Evolutionary conservation across 129 eudicot species (phyloP).

Genomic region (Escallonia herrerae): DNA sequence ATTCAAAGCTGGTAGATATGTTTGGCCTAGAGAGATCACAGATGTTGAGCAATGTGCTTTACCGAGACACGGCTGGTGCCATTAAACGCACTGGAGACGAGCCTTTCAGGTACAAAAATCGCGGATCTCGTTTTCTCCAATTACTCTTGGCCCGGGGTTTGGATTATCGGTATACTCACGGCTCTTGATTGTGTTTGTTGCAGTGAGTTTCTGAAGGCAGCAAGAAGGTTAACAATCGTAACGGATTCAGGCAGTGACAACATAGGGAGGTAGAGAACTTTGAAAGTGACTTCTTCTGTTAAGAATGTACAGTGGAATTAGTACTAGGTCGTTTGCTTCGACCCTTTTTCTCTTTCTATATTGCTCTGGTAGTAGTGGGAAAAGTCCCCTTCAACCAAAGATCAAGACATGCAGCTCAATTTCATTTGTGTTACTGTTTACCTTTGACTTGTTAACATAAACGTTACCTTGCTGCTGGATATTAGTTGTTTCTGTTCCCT

Average conservation of each 20-base stretch:
- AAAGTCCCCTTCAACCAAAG: slow-evolving; percentile 20
- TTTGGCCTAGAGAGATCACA: slow-evolving; percentile 50
- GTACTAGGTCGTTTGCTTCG: slow-evolving; percentile 13
- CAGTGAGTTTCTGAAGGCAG: slow-evolving; percentile 68
- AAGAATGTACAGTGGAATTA: slow-evolving; percentile 38
- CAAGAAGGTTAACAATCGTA: slow-evolving; percentile 60
- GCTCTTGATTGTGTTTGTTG: slow-evolving; percentile 6
- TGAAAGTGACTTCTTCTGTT: slow-evolving; percentile 4
- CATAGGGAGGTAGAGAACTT: slow-evolving; percentile 33
- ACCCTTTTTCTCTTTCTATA: slow-evolving; percentile 3
- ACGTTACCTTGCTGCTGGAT: no score
- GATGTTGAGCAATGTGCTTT: slow-evolving; percentile 56
- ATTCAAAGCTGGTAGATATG: slow-evolving; percentile 51
- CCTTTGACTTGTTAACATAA: not conserved
- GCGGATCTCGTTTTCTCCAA: not conserved
- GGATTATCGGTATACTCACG: not conserved
- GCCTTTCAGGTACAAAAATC: slow-evolving; percentile 56
- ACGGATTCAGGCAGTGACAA: slow-evolving; percentile 45
- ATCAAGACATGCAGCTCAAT: slow-evolving; percentile 2
- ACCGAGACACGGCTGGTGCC: slow-evolving; percentile 39
- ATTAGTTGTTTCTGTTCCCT: no score
- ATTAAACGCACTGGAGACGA: slow-evolving; percentile 58
- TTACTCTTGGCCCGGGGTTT: not conserved
- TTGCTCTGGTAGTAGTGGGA: slow-evolving; percentile 24
- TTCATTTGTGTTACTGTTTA: not conserved